These are phyloP conservation scores for Brassica balearica DNA, from an alignment of 441 rosid genomes.

Conservation along the genomic window DNA sequence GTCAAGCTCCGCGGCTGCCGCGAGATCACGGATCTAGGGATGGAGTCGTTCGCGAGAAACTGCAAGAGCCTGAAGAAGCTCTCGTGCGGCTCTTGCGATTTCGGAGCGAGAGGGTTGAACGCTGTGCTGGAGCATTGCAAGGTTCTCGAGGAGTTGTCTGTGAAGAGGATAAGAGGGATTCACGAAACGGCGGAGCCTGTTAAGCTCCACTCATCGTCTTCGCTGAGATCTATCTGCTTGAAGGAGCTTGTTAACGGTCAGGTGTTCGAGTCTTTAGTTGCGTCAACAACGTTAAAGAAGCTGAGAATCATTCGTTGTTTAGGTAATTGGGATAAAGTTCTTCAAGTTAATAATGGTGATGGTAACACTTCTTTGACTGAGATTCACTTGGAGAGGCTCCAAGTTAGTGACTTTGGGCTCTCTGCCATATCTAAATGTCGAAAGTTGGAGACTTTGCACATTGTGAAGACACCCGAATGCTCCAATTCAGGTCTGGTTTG, in stretches of 20 bases:
- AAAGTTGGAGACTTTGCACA: slow-evolving; percentile 56
- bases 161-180: slow-evolving; percentile 60
- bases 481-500: slow-evolving; percentile 52
- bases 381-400: slow-evolving; percentile 68
- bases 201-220: slow-evolving; percentile 38
- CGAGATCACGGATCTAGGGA: slow-evolving; percentile 59
- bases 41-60: slow-evolving; percentile 55
- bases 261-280: slow-evolving; percentile 59
- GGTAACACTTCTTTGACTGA: slow-evolving; percentile 48
- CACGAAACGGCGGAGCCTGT: slow-evolving; percentile 47
- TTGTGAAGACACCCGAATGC: slow-evolving; percentile 61
- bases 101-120: slow-evolving; percentile 61
- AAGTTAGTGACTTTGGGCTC: slow-evolving; percentile 62
- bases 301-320: slow-evolving; percentile 60
- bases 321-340: slow-evolving; percentile 70
- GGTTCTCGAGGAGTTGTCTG: slow-evolving; percentile 60
- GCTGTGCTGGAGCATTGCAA: slow-evolving; percentile 57
- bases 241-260: slow-evolving; percentile 68
- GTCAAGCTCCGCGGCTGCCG: slow-evolving; percentile 78
- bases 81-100: slow-evolving; percentile 57
- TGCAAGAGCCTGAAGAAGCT: slow-evolving; percentile 54
- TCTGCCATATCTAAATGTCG: slow-evolving; percentile 49
- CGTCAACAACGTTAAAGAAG: slow-evolving; percentile 53
- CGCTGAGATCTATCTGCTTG: slow-evolving; percentile 60
- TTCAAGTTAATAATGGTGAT: slow-evolving; percentile 49